Base-by-base conservation (phyloP, 768 basidiomycete species). In the Agrocybe chaxingu region DNA sequence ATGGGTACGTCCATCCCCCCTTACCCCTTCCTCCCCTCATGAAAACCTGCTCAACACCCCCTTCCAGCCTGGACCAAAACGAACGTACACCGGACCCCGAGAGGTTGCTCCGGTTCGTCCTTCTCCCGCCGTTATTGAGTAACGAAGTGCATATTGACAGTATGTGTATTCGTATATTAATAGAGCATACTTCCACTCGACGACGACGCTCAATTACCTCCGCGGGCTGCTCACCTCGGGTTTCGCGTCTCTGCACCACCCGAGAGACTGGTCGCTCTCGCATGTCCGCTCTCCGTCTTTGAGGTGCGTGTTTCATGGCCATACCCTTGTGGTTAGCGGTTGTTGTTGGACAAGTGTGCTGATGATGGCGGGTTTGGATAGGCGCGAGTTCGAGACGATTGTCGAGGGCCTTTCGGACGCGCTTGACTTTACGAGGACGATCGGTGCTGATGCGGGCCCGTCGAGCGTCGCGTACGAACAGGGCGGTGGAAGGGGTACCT, bases 181-280 rank as follows among this genome's bases (percentile, higher is more conserved):
- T 56, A 94, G 91, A 54, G 94, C 96, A 2, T 98, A 98, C 77
- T 98, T 98, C 72, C 87, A 98, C 70, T 98, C 96, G 0, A 80
- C 92, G 0, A 80, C 94, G 7, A 98, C 97, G 0, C 76, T 98
- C 37, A 99, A 99, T 71, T 85, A 95, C 68, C 78, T 98, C 50
- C 87, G 97, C 12, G 81, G 85, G 2, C 79, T 98, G 34, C 80
- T 99, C 5, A 83, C 86, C 1, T 96, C 93, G 10, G 93, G 94
- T 18, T 98, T 98, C 63, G 96, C 93, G 0, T 92, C 90, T n/a
- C 68, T 92, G 47, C 84, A 93, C 65, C 87, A 94, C 57, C 95
- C 95, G 4, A 79, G 85, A 35, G 85, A 87, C 63, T 98, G 93
- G 95, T 94, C 92, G 0, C 78, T 99, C 56, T 78, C 79, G 5